Percentiles rank a stretch among this genome's conserved stretches.
These are phyloP conservation scores for Vigna mungo DNA, from an alignment of 306 rosid genomes.

Conservation along the genomic window DNA sequence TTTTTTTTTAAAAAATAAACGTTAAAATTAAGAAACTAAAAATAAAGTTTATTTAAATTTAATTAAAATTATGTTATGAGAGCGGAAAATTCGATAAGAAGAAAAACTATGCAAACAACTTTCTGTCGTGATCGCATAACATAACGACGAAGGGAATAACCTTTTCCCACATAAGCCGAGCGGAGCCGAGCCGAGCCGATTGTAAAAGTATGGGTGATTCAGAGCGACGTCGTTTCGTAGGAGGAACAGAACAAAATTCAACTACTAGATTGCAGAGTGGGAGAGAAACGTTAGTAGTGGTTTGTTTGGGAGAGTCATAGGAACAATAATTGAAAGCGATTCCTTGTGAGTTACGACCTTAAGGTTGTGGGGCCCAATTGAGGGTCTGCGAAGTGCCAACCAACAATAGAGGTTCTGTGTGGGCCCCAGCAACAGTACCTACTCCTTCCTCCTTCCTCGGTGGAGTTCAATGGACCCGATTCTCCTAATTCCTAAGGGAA, in stretches of 20 bases:
- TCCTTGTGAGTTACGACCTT: conserved; percentile 1
- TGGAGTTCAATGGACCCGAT: conserved; percentile 8
- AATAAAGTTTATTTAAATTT: no score
- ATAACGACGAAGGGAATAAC: not conserved
- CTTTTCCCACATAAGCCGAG: not conserved
- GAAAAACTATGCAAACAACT: no score
- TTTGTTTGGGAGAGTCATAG: not conserved
- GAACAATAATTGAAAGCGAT: conserved; percentile 2
- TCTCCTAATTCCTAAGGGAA: not conserved
- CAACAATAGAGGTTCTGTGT: conserved; percentile 17
- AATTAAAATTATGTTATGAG: no score
- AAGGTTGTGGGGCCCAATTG: not conserved
- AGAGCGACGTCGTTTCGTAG: not conserved
- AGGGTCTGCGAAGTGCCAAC: not conserved
- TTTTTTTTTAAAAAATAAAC: no score
- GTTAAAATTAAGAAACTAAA: no score
- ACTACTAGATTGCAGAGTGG: no score
- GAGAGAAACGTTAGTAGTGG: no score
- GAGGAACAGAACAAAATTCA: not conserved
- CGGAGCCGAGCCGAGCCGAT: no score
- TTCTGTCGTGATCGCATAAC: no score
- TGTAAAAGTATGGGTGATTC: not conserved
- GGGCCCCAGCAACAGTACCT: conserved; percentile 11
- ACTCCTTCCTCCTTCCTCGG: not conserved
- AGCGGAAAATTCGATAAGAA: no score